Base-by-base conservation (phyloP, 768 basidiomycete genomes). In the Agaricus blazei region DNA sequence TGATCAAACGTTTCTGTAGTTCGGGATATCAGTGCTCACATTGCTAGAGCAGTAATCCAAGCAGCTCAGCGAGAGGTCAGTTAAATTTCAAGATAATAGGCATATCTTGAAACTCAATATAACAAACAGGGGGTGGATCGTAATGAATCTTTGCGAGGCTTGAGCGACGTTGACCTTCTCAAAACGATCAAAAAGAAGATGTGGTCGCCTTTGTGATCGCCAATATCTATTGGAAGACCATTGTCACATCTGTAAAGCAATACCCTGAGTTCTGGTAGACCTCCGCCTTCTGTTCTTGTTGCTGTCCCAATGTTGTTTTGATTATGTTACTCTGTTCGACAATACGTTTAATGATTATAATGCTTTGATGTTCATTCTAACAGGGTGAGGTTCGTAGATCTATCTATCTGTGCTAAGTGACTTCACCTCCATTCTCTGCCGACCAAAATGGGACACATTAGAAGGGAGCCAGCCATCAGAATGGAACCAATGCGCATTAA, bases 21-120 rank as follows among this genome's bases (percentile, higher is more conserved):
- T 60, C 79, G 94, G 34, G 90, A 94, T 66, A 93, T 96, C 63
- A 89, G 87, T 61, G 82, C 82, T 1, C 67, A 76, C 50, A 89
- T 97, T 57, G 88, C 91, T 12, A 73, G 74, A 53, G 72, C 77
- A 43, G 91, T 96, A 55, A 88, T 95, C 64, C 83, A 85, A 52
- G 78, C 83, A 38, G 91, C 93, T 37, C 93, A 95, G 69, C 84
- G 56, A 86, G 87, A 63, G 60, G 81, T 75, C 2, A 27, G 29
- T 12, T 26, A 31, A 8, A 26, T 51, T 46, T 26, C 51, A 47
- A 14, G 29, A 8, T 14, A 27, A 28, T 19, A 19, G 42, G 15
- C 46, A 56, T 36, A 53, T 19, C 34, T 31, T 47, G 27, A 12
- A 47, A 14, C 29, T 31, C 43, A 19, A 54, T 42, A 51, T 54